Percentiles rank a stretch among this genome's conserved stretches.
Conservation (phyloP, 2,329 filamentous ascomycete genomes). For the Pyricularia sp. region DNA sequence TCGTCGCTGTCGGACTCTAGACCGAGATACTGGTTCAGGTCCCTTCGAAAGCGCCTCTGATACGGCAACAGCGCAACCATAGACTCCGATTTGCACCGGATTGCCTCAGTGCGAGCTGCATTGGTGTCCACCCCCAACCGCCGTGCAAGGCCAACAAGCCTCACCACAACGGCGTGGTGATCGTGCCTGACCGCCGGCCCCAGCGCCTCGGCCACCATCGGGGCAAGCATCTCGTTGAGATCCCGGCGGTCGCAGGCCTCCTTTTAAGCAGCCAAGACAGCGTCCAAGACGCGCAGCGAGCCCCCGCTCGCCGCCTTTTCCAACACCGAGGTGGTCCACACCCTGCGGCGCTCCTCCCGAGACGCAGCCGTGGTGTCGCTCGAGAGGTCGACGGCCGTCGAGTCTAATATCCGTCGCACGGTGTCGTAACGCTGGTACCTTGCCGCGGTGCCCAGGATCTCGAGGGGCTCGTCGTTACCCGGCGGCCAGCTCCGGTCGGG, state of each 20-base stretch:
- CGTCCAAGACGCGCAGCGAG: background rate
- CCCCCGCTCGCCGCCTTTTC: background rate
- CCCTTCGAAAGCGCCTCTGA: background rate
- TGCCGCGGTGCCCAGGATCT: no score
- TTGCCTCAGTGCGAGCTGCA: background rate
- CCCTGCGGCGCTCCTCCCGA: no score
- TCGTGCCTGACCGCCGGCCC: background rate
- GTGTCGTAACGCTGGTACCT: no score
- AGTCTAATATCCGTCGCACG: no score
- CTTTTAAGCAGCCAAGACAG: background rate
- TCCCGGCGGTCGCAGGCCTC: background rate
- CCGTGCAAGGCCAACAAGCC: background rate
- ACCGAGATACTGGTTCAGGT: no score
- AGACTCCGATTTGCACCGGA: no score
- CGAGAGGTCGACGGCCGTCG: no score
- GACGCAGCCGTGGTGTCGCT: no score
- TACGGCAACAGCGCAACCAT: no score
- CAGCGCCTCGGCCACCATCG: background rate
- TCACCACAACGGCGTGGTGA: background rate
- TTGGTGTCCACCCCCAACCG: background rate
- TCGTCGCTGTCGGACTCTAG: no score
- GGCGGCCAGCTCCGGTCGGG: no score
- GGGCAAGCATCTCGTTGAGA: background rate
- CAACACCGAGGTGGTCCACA: background rate
- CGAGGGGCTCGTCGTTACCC: no score